Conservation (phyloP, 139 green algal species). For the Asterochloris erici region DNA sequence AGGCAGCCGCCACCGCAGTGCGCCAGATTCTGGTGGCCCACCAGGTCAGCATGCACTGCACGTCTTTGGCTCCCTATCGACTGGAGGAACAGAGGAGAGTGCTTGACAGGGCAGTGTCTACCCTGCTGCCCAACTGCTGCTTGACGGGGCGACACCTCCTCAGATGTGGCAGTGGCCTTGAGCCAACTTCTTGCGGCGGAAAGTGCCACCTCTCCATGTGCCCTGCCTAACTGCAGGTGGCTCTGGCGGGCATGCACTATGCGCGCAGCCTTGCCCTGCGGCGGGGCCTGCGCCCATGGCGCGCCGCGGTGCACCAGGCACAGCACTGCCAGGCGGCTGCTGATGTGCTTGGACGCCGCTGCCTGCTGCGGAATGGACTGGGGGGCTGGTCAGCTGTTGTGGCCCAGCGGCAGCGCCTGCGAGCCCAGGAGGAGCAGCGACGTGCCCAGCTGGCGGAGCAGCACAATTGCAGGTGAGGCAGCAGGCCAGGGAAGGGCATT, state of each 20-base stretch:
- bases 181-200: too few relatives aligned
- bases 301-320: neutral
- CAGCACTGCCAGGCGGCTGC: neutral
- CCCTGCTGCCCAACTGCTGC: too few relatives aligned
- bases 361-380: neutral
- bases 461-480: neutral
- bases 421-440: too few relatives aligned
- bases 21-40: slow-evolving; percentile 1
- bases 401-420: too few relatives aligned
- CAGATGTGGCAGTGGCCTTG: too few relatives aligned
- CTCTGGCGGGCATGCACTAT: slow-evolving; percentile 3
- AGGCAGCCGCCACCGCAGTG: slow-evolving; percentile 2
- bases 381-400: too few relatives aligned
- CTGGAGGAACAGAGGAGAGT: too few relatives aligned
- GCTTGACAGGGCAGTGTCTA: too few relatives aligned
- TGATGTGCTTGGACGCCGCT: neutral
- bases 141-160: too few relatives aligned
- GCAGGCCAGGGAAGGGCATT: neutral
- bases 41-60: neutral
- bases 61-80: neutral
- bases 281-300: slow-evolving; percentile 4
- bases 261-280: neutral
- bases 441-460: neutral
- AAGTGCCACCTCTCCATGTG: too few relatives aligned
- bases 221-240: neutral